These are phyloP conservation scores for Fomitopsis betulina DNA, from an alignment of 1,284 basidiomycete genomes.

Conservation along the genomic window DNA sequence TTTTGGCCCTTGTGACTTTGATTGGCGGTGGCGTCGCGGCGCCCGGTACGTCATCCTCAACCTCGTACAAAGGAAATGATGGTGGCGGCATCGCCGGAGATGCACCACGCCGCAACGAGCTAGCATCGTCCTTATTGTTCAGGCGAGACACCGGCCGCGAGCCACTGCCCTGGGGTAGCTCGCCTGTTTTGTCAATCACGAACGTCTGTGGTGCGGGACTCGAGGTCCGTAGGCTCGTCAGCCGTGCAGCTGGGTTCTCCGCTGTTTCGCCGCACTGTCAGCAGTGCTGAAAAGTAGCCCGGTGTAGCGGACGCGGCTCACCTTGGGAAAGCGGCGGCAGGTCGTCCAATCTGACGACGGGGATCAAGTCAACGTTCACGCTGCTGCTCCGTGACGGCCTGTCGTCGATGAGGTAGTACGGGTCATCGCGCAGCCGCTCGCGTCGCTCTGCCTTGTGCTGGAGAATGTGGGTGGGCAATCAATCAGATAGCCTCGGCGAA, in stretches of 20 bases:
- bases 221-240: conserved; percentile 27
- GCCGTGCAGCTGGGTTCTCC: conserved; percentile 12
- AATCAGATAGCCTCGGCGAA: background rate
- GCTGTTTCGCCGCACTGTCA: conserved; percentile 9
- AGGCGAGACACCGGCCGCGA: conserved; percentile 16
- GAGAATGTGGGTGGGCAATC: conserved; percentile 7
- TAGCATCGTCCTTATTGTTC: conserved; percentile 21
- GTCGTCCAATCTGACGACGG: conserved; percentile 76
- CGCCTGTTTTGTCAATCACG: conserved; percentile 74
- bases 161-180: conserved; percentile 69
- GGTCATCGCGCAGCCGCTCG: conserved; percentile 76
- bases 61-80: conserved; percentile 56
- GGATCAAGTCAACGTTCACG: conserved; percentile 73
- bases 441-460: conserved; percentile 73
- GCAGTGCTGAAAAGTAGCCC: background rate
- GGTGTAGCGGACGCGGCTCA: conserved; percentile 13
- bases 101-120: conserved; percentile 14
- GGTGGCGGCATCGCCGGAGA: conserved; percentile 28
- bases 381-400: conserved; percentile 28
- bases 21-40: conserved; percentile 64
- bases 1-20: conserved; percentile 67
- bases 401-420: conserved; percentile 81
- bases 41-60: conserved; percentile 39
- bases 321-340: conserved; percentile 47
- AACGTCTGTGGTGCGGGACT: conserved; percentile 33